Base-by-base conservation (phyloP, 495 filamentous ascomycete genomes). In the Entonaema liquescens region DNA sequence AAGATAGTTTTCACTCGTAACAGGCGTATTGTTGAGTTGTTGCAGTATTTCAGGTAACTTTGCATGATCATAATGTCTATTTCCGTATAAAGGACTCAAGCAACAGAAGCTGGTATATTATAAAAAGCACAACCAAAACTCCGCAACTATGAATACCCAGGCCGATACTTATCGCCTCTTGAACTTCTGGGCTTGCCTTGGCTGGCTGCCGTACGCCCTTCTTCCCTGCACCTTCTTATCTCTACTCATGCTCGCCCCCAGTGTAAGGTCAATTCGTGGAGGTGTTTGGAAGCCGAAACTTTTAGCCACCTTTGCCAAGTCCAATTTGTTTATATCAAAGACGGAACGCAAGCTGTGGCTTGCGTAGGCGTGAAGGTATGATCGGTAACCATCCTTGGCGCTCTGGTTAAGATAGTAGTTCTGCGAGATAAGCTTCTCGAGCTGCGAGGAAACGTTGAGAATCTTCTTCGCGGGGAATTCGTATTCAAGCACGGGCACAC, bases 341-440 rank as follows among this genome's bases (percentile, higher is more conserved):
- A 97, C 91, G 12, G 92, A 91, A 33, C 95, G 89, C 55, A 98
- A 86, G 62, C 89, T 91, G 79, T 99, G 95, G 28, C 91, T 93
- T 17, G 95, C 93, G 68, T 99, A 99, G 0, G 95, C 95, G 72
- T 97, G 92, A 13, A 99, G 87, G 77, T 99, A 99, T 12, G 92
- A 92, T 31, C 91, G 87, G 71, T 88, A 90, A 3, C 87, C 88
- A 56, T 90, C 88, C 78, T 89, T 89, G 26, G 87, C 88, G 59
- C 84, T 86, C 86, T 97, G 94, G 81, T 98, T 95, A 28, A 99
- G 84, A 77, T 97, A 98, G 83, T 98, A 99, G 79, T 99, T 98
- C 77, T 94, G 90, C 12, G 89, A 87, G 67, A 99, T 96, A 56
- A 98, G 85, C 77, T 93, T 94, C 85, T 98, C 95, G 2, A 98